A percentile compares a stretch with the other conserved stretches of the same genome.
Conservation (phyloP, 805 yeast species). For the Sugiyamaella lignohabitans region DNA sequence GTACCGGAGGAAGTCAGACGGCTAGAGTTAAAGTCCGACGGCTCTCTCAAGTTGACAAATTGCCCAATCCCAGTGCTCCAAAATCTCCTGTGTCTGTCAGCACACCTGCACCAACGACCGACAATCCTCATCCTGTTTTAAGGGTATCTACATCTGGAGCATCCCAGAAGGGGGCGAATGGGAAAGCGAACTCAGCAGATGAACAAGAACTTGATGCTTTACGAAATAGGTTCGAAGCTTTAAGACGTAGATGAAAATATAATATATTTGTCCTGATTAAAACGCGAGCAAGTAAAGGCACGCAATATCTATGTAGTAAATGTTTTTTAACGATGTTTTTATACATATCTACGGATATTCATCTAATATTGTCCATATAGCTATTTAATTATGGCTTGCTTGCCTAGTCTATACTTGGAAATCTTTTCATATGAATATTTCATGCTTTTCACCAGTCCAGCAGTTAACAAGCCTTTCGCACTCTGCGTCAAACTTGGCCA, state of each 20-base stretch:
- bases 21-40: conserved; percentile 2
- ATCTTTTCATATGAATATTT: conserved; percentile 73
- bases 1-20: background rate
- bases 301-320: too few species aligned
- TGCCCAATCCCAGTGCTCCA: conserved; percentile 18
- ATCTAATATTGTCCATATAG: background rate
- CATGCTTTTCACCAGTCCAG: conserved; percentile 67
- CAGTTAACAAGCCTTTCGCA: conserved; percentile 77
- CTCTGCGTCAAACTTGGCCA: conserved; percentile 72
- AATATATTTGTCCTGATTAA: background rate
- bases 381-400: background rate
- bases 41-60: conserved; percentile 15
- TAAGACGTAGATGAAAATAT: conserved; percentile 36
- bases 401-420: conserved; percentile 27
- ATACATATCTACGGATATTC: background rate
- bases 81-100: conserved; percentile 29
- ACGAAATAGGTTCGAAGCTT: conserved; percentile 69
- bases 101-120: conserved; percentile 29
- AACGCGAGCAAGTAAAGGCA: too few species aligned
- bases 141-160: conserved; percentile 12
- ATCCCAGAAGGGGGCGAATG: background rate
- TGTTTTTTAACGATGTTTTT: too few species aligned
- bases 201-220: conserved; percentile 53
- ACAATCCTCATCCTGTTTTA: conserved; percentile 28
- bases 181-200: conserved; percentile 13